These are phyloP conservation scores for Xanthoconium separans DNA, from an alignment of 1,284 basidiomycete genomes.

Conservation along the genomic window DNA sequence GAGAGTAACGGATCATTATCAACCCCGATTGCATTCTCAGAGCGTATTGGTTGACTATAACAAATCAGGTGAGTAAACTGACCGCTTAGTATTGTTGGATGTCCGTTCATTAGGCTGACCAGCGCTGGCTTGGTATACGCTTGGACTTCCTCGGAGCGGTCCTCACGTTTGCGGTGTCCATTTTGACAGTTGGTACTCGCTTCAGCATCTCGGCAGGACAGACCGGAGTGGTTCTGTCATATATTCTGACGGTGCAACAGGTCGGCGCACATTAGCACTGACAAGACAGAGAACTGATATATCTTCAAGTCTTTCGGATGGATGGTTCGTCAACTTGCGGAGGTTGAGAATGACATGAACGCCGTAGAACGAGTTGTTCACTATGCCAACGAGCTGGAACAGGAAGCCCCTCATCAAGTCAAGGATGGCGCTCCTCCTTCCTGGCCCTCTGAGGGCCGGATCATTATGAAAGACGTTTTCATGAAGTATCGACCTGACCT, in stretches of 20 bases:
- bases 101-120: slow-evolving; percentile 20
- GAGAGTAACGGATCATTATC: not conserved
- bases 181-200: slow-evolving; percentile 75
- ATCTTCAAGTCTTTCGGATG: slow-evolving; percentile 65
- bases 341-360: slow-evolving; percentile 93
- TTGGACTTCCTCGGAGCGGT: slow-evolving; percentile 82
- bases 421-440: slow-evolving; percentile 49
- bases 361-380: slow-evolving; percentile 83
- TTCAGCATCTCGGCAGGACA: slow-evolving; percentile 77
- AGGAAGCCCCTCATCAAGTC: slow-evolving; percentile 76
- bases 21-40: slow-evolving; percentile 33
- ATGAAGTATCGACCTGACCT: slow-evolving; percentile 74
- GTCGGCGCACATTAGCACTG: slow-evolving; percentile 22
- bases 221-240: slow-evolving; percentile 73
- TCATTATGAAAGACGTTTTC: slow-evolving; percentile 62
- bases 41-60: slow-evolving; percentile 84
- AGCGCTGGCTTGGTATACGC: slow-evolving; percentile 88
- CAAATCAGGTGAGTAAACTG: slow-evolving; percentile 58
- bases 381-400: slow-evolving; percentile 59
- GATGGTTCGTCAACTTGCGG: slow-evolving; percentile 81
- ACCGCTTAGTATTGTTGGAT: not conserved
- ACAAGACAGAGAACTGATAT: slow-evolving; percentile 4
- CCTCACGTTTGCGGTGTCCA: slow-evolving; percentile 76
- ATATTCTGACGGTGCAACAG: slow-evolving; percentile 75
- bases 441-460: slow-evolving; percentile 69